Percentiles rank a stretch among this genome's conserved stretches.
Evolutionary conservation across 495 filamentous ascomycete genomes (phyloP).

Genomic region (Xylaria venustula): DNA sequence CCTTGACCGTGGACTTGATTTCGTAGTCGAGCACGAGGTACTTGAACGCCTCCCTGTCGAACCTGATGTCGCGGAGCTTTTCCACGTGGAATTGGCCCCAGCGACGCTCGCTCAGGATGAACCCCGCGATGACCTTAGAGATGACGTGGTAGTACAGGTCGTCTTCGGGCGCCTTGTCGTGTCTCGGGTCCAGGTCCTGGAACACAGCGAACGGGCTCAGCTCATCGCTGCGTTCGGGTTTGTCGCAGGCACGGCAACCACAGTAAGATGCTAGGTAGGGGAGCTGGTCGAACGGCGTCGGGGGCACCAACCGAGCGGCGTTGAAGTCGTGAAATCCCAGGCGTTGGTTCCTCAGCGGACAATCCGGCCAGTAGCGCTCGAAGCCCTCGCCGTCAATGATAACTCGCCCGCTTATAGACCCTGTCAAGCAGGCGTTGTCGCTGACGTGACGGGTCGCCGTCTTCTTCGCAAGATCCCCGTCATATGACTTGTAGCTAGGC

Average conservation of each 20-base stretch:
- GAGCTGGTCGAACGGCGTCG: constrained; percentile 24
- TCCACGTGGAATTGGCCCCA: constrained; percentile 36
- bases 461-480: constrained; percentile 29
- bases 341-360: constrained; percentile 1
- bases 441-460: neutral
- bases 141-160: constrained; percentile 35
- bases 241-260: constrained; percentile 27
- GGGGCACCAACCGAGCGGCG: neutral
- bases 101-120: constrained; percentile 35
- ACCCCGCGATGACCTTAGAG: constrained; percentile 34
- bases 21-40: constrained; percentile 27
- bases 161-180: constrained; percentile 24
- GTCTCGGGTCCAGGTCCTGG: constrained; percentile 33
- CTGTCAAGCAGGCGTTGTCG: constrained; percentile 8
- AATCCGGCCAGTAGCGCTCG: constrained; percentile 18
- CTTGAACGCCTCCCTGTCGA: constrained; percentile 27
- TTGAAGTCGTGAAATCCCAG: neutral
- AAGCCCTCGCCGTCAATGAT: constrained; percentile 38
- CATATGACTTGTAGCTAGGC: constrained; percentile 37
- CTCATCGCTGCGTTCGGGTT: constrained; percentile 1
- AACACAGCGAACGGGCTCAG: constrained; percentile 32
- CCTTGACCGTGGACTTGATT: constrained; percentile 24
- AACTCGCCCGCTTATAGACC: constrained; percentile 35
- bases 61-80: constrained; percentile 19
- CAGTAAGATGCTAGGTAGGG: constrained; percentile 34